Base-by-base conservation (phyloP, 345 rosid genomes). In the Viola odorata region DNA sequence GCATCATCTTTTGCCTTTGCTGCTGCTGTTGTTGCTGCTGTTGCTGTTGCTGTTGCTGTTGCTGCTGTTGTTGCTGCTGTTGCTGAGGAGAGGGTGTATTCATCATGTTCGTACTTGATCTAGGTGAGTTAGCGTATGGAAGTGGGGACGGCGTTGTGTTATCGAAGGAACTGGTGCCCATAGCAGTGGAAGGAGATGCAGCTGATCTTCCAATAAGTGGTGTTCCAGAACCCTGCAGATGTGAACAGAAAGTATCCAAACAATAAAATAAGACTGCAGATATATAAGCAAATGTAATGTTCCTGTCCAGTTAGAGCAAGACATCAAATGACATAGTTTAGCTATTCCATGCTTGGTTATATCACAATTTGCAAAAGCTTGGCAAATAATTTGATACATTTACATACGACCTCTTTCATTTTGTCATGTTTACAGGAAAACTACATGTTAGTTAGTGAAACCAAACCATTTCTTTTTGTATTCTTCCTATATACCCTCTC, bases 21-120 rank as follows among this genome's bases (percentile, higher is more conserved):
- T 82, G 91, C 66, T 74, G 82, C 15, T 47, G 69, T 3, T 63
- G 77, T 11, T 52, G 68, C 8, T 62, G 68, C 16, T 68, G 78
- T 0, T 72, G 85, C 1, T 77, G 83, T 0, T 77, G 84, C 11
- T 80, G 84, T 7, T 71, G 85, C 47, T 82, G 91, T 61, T 77
- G 96, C 40, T 82, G 92, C 17, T 75, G 88, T 16, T 66, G 52
- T 63, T 87, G 89, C 56, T 87, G 97, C 72, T 87, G 89, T 58
- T 87, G 97, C 72, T 87, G 96, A 65, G 99, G 96, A 64, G 97
- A 94, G 53, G 95, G 89, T 12, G 80, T 77, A 61, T 84, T 94
- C 82, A 84, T 84, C 79, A 94, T 83, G 64, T 52, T 80, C 41
- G 90, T 64, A 58, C 85, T 81, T 44, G 97, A 88, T 69, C 89